These are phyloP conservation scores for Fusarium brachygibbosum DNA, from an alignment of 2,329 filamentous ascomycete species.

Conservation along the genomic window DNA sequence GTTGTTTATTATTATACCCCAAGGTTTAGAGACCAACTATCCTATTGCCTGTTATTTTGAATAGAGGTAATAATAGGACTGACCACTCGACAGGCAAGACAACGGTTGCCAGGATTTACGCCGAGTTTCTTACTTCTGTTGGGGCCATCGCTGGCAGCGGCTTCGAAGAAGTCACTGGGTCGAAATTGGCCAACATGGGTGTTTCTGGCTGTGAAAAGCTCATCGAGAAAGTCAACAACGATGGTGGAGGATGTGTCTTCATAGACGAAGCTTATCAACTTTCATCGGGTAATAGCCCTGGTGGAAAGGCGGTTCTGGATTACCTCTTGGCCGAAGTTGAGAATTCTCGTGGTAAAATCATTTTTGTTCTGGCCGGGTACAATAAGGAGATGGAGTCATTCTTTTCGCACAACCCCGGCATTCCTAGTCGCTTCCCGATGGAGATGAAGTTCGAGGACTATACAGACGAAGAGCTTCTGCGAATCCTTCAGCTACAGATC, in stretches of 20 bases:
- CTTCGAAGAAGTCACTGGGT: slow-evolving; percentile 78
- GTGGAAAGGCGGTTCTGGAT: slow-evolving; percentile 75
- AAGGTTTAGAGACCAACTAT: too few species aligned
- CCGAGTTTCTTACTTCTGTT: slow-evolving; percentile 72
- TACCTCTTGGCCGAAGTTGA: slow-evolving; percentile 80
- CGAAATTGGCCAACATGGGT: slow-evolving; percentile 73
- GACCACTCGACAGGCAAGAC: slow-evolving; percentile 61
- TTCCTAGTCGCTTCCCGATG: slow-evolving; percentile 77
- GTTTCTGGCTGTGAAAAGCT: slow-evolving; percentile 69
- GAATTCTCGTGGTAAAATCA: slow-evolving; percentile 76
- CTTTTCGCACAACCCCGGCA: slow-evolving; percentile 79
- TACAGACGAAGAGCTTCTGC: slow-evolving; percentile 71
- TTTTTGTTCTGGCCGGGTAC: slow-evolving; percentile 82
- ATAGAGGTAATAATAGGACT: neutral
- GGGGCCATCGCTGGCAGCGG: slow-evolving; percentile 71
- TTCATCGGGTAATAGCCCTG: slow-evolving; percentile 67
- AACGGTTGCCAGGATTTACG: slow-evolving; percentile 80
- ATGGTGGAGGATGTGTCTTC: slow-evolving; percentile 77
- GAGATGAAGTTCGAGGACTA: slow-evolving; percentile 78
- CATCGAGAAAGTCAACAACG: slow-evolving; percentile 62
- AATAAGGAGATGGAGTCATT: slow-evolving; percentile 81
- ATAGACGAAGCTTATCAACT: slow-evolving; percentile 87
- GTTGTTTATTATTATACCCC: too few species aligned
- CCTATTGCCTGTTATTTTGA: too few species aligned
- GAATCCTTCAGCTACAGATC: slow-evolving; percentile 70